Evolutionary conservation across 1,139 yeast species (phyloP).

Genomic region (Pichia sp.): DNA sequence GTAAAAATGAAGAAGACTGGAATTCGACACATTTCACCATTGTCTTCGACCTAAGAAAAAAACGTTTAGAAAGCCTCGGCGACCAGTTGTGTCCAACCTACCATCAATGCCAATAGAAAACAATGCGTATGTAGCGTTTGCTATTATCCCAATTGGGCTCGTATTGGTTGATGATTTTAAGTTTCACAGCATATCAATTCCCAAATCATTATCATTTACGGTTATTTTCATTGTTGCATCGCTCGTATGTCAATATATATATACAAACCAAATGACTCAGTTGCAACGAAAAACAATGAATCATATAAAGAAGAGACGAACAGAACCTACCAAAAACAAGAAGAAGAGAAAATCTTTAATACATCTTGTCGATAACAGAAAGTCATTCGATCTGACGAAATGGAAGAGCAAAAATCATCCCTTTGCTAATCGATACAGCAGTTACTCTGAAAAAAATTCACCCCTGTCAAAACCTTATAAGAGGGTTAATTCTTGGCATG

Average conservation of each 20-base stretch:
- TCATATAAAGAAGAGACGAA: neutral
- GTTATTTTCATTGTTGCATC: neutral
- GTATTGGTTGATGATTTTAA: neutral
- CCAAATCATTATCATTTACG: neutral
- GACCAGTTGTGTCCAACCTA: neutral
- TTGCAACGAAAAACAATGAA: neutral
- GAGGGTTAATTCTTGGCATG: slow-evolving; percentile 11
- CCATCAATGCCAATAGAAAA: neutral
- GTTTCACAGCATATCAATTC: neutral
- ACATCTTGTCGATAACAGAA: neutral
- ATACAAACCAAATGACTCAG: neutral
- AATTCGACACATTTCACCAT: too few relatives aligned
- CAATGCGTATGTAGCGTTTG: neutral
- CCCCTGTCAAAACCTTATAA: neutral
- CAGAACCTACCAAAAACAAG: neutral
- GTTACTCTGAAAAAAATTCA: neutral
- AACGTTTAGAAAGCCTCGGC: neutral
- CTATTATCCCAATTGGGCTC: neutral
- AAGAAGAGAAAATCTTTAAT: slow-evolving; percentile 4
- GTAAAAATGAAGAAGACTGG: neutral
- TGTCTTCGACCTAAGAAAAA: neutral
- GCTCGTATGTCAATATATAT: neutral
- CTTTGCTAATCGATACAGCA: neutral
- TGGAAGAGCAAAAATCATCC: slow-evolving; percentile 3
- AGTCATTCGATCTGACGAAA: slow-evolving; percentile 4